These are phyloP conservation scores for Mycotypha africana DNA, from an alignment of 371 early-diverging fungal species.

Conservation along the genomic window DNA sequence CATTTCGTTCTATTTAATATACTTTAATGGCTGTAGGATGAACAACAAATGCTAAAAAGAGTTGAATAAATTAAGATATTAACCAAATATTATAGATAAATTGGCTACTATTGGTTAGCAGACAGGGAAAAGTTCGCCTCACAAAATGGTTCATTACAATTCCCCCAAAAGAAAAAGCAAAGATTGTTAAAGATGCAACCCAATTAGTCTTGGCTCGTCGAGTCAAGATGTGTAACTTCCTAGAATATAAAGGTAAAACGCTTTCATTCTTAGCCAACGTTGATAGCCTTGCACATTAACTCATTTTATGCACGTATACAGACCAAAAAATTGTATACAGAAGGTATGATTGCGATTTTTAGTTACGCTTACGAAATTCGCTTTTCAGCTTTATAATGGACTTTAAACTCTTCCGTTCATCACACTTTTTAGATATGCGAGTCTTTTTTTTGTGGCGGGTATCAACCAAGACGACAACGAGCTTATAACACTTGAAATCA, in stretches of 20 bases:
- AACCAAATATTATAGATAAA: constrained; percentile 66
- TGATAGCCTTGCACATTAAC: no score
- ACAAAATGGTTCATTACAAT: constrained; percentile 95
- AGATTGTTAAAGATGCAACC: constrained; percentile 92
- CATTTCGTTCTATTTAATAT: no score
- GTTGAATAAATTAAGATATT: no score
- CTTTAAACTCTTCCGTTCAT: no score
- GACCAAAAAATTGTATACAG: constrained; percentile 94
- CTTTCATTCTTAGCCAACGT: no score
- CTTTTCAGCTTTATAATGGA: no score
- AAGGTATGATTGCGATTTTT: no score
- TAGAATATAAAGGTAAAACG: constrained; percentile 96
- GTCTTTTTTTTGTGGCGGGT: constrained; percentile 93
- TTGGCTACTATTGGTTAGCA: constrained; percentile 62
- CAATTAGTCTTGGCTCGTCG: constrained; percentile 84
- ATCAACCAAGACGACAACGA: constrained; percentile 91
- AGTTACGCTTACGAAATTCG: no score
- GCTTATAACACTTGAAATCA: constrained; percentile 87
- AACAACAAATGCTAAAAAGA: no score
- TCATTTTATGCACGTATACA: no score
- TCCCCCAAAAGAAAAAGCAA: constrained; percentile 86
- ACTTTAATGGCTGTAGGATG: no score
- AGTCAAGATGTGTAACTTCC: constrained; percentile 96
- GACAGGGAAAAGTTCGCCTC: constrained; percentile 88
- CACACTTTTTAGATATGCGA: constrained; percentile 80